phyloP scores from a whole-genome alignment of 2,329 filamentous ascomycete species.

The Beauveria brongniartii region DNA sequence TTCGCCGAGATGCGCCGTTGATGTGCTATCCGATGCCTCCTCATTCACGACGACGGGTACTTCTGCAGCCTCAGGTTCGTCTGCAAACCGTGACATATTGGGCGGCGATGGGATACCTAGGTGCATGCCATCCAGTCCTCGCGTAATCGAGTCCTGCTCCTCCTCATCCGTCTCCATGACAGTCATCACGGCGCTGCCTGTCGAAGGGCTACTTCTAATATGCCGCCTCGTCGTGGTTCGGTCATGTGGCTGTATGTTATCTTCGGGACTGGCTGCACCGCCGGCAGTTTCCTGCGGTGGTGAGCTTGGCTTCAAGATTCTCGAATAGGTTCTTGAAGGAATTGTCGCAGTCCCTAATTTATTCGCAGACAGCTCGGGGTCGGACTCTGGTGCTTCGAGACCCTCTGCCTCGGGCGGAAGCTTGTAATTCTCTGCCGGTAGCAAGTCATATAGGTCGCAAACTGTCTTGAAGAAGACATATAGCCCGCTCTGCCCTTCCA shows the following conservation, averaged over 20 bases:
- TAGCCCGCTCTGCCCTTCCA: conserved; percentile 82
- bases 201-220: conserved; percentile 70
- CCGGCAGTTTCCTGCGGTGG: conserved; percentile 20
- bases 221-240: conserved; percentile 73
- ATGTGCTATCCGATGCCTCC: conserved; percentile 7
- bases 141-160: conserved; percentile 40
- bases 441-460: conserved; percentile 81
- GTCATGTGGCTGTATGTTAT: conserved; percentile 45
- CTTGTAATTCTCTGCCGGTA: conserved; percentile 93
- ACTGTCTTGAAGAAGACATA: conserved; percentile 97
- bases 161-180: conserved; percentile 81
- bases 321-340: background rate
- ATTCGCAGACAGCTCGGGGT: conserved; percentile 34
- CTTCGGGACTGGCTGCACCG: conserved; percentile 29
- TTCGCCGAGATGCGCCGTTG: background rate
- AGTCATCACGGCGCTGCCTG: conserved; percentile 69
- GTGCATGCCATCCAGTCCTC: conserved; percentile 38
- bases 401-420: conserved; percentile 90
- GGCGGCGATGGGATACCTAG: conserved; percentile 29
- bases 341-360: conserved; percentile 12
- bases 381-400: conserved; percentile 44
- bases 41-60: conserved; percentile 31
- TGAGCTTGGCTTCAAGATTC: conserved; percentile 28
- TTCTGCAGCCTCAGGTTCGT: conserved; percentile 32
- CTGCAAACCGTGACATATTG: conserved; percentile 20